Evolutionary conservation across 257 asterid genomes (phyloP).

Genomic region (Echium plantagineum): DNA sequence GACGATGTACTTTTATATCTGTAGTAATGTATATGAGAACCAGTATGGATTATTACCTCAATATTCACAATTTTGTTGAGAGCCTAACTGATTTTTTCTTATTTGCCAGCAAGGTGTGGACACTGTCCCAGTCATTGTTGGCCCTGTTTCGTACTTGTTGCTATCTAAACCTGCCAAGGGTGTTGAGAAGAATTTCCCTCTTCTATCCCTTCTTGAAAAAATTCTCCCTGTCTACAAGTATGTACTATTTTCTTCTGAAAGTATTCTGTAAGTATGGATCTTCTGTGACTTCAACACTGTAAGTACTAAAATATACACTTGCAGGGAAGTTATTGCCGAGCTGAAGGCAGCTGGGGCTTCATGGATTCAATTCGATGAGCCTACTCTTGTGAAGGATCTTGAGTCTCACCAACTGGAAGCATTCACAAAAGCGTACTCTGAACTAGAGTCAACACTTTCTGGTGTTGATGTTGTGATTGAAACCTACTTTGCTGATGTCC

Average conservation of each 20-base stretch:
- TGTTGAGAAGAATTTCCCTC: slow-evolving; percentile 69
- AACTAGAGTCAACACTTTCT: slow-evolving; percentile 53
- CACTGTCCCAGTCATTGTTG: slow-evolving; percentile 81
- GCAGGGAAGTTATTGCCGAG: slow-evolving; percentile 88
- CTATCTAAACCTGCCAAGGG: slow-evolving; percentile 95
- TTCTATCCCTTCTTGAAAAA: slow-evolving; percentile 78
- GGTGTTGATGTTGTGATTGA: slow-evolving; percentile 63
- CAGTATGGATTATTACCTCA: too few relatives aligned
- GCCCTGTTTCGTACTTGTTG: slow-evolving; percentile 82
- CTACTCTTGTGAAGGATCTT: slow-evolving; percentile 79
- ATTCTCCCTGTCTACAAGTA: slow-evolving; percentile 88
- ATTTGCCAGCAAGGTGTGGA: slow-evolving; percentile 71
- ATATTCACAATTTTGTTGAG: too few relatives aligned
- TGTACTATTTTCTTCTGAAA: slow-evolving; percentile 11
- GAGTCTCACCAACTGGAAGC: slow-evolving; percentile 78
- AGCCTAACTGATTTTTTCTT: slow-evolving; percentile 9
- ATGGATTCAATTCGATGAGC: slow-evolving; percentile 92
- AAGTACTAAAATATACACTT: not conserved
- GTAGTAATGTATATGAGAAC: too few relatives aligned
- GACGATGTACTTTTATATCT: too few relatives aligned
- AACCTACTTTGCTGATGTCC: slow-evolving; percentile 84
- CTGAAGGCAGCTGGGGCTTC: slow-evolving; percentile 94
- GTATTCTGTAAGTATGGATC: not conserved
- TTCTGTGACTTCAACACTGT: slow-evolving; percentile 1
- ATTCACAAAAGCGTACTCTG: slow-evolving; percentile 76